Evolutionary conservation across 2,329 filamentous ascomycete species (phyloP).

Genomic region (Trichoderma pleuroti): DNA sequence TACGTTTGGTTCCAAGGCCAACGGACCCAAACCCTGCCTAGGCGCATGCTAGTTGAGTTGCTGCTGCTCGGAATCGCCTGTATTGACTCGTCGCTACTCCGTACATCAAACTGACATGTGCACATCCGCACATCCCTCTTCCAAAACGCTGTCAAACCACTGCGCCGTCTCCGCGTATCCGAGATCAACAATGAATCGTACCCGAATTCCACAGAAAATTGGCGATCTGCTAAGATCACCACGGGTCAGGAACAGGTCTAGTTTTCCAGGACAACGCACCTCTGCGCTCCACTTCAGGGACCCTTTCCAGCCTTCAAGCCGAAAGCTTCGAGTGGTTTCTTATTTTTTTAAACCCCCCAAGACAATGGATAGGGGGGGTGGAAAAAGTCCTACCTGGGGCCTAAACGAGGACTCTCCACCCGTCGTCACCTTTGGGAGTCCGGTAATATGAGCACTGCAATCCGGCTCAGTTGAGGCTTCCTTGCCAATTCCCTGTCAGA

Average conservation of each 20-base stretch:
- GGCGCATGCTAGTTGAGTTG: neutral
- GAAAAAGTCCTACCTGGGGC: neutral
- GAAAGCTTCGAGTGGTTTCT: neutral
- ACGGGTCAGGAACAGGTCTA: constrained; percentile 13
- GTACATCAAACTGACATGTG: neutral
- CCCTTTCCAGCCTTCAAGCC: neutral
- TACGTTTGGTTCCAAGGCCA: neutral
- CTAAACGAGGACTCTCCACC: neutral
- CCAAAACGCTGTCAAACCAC: neutral
- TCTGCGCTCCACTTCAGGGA: neutral
- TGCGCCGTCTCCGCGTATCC: neutral
- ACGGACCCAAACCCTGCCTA: neutral
- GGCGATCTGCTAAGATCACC: constrained; percentile 8
- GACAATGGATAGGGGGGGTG: neutral
- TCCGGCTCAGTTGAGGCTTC: neutral
- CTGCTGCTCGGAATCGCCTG: neutral
- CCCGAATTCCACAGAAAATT: neutral
- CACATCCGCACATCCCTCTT: neutral
- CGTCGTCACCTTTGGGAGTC: neutral
- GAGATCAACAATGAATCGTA: constrained; percentile 4
- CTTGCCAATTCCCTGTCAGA: neutral
- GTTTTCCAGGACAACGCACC: neutral
- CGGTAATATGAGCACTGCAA: neutral
- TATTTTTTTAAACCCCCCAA: neutral
- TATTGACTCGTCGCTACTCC: neutral